Evolutionary conservation across 306 rosid species (phyloP), one percentile per base, ranked within the genome.

Genomic region (Parietaria judaica): DNA sequence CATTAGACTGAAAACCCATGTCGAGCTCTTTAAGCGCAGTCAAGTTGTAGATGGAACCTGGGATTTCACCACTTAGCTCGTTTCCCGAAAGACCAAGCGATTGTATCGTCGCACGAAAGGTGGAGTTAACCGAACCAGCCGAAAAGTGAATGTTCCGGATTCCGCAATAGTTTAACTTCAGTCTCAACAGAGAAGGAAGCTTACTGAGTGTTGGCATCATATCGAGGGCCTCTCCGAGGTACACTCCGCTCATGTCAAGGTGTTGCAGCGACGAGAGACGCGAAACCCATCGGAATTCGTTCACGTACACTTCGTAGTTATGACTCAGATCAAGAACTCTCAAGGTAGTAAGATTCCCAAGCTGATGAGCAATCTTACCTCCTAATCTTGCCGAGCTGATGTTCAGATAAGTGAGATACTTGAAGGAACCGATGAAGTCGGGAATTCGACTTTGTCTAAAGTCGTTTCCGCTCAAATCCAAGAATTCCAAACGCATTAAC

Each of bases 401-500:
- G 43, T 57, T 23, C 5, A 70, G 75, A 5, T 63, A 64, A 9
- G 0, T 58, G 2, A 70, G 23, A 39, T 57, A 44, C 31, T 47
- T 39, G 36, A 70, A 45, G 45, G 70, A 70, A 17, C 65, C 70
- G 3, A 70, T 36, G 75, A 50, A 63, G 36, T 6, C 34, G n/a
- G 74, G 74, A 50, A 70, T 53, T n/a, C 4, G 23, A 10, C 38
- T 17, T 16, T 41, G 11, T 4, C 17, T 6, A 6, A 70, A 70
- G 44, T 56, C 5, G 37, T 70, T 70, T 66, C 66, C 46, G 54
- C 74, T 63, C 14, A 70, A 37, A 31, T 70, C 69, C 59, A 70
- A 70, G 60, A 48, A 57, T 6, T 10, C 9, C 37, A 70, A 49
- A 63, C 56, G 38, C 45, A 48, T 31, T 11, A 70, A 41, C 53